Evolutionary conservation across 495 filamentous ascomycete species (phyloP).

Genomic region (Penicillium macrosclerotiorum): DNA sequence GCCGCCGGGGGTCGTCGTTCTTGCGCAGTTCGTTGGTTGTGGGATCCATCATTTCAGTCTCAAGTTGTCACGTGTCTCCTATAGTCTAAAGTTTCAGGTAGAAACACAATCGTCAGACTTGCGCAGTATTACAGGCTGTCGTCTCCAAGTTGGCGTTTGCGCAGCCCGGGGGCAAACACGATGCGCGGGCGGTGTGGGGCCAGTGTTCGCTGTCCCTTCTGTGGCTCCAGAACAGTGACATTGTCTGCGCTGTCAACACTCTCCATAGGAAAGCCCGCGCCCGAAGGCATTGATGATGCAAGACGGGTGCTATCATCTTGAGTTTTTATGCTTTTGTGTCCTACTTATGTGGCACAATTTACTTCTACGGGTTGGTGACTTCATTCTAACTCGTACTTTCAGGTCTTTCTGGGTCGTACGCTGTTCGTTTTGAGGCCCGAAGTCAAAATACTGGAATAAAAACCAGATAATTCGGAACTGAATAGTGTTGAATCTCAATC

Average conservation of each 20-base stretch:
- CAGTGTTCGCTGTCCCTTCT: conserved; percentile 1
- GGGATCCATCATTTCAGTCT: conserved; percentile 11
- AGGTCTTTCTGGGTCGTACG: too few relatives aligned
- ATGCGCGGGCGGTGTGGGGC: conserved; percentile 11
- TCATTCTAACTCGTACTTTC: too few relatives aligned
- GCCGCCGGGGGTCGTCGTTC: conserved; percentile 26
- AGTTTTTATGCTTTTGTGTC: too few relatives aligned
- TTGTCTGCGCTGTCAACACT: not conserved
- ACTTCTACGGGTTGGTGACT: too few relatives aligned
- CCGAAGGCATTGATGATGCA: not conserved
- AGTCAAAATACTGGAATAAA: too few relatives aligned
- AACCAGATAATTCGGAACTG: too few relatives aligned
- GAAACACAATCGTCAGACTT: not conserved
- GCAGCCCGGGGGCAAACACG: conserved; percentile 5
- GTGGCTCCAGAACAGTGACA: too few relatives aligned
- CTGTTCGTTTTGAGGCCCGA: too few relatives aligned
- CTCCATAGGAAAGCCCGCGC: too few relatives aligned
- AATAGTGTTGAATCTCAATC: too few relatives aligned
- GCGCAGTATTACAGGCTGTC: not conserved
- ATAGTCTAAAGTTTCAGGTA: not conserved
- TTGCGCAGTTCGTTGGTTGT: not conserved
- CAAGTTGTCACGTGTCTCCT: not conserved
- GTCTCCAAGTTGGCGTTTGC: not conserved
- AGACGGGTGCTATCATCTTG: too few relatives aligned
- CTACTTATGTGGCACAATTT: too few relatives aligned